Evolutionary conservation across 306 rosid genomes (phyloP), one percentile per base, ranked within the genome.

Genomic region (Casuarina cunninghamiana): DNA sequence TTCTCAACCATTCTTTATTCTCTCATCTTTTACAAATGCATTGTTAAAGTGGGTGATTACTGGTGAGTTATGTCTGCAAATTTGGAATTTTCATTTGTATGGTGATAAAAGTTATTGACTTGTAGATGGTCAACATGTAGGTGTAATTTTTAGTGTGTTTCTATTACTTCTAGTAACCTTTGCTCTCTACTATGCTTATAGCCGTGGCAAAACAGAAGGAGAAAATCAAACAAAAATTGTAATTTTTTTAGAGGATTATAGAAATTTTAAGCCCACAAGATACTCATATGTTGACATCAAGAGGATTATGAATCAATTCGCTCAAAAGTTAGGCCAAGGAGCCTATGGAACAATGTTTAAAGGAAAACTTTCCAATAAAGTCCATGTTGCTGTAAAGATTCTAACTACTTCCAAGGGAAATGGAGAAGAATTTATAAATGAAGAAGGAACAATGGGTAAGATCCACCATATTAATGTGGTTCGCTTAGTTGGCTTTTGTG

Each of bases 401-500:
- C 66, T 83, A 10, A 67, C 39, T 65, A 39, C 16, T 46, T 62
- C 55, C 21, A 50, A 53, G 13, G 75, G 80, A 69, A 72, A 79
- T 75, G 80, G 83, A 45, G 80, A 71, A 21, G 83, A 83, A 3
- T 83, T 83, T 75, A 39, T 83, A 5, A 83, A 75, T 5, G 82
- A 84, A 73, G 86, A 84, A 6, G 78, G 79, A 37, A 75, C 82
- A 48, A 79, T 84, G 84, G 86, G 86, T 21, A 73, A 26, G 45
- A 84, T 87, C 69, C 90, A 84, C 65, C 90, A 84, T 54, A 79
- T 84, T 37, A 86, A 86, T 16, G 80, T 84, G 13, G 83, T 77
- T 44, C 88, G 88, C 26, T 3, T 87, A 51, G 82, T 87, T 53
- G 88, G 88, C 17, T 87, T 78, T 37, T 87, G 88, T 13, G 84